Conservation (phyloP, 495 filamentous ascomycete genomes). For the Clohesyomyces aquaticus region DNA sequence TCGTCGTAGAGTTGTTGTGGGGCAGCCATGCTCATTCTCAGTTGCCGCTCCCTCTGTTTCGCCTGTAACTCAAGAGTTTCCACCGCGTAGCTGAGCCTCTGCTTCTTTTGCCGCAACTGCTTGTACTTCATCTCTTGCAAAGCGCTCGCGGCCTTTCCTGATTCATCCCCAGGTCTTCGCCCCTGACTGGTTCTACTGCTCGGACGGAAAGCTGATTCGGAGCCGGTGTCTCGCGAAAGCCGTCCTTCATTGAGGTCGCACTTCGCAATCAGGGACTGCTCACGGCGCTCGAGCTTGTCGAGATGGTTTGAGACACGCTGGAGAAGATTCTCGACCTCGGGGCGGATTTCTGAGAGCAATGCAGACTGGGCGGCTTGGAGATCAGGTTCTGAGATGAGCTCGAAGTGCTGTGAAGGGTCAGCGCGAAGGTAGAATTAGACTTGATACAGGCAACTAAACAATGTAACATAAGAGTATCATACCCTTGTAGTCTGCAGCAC, state of each 20-base stretch:
- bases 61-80: conserved; percentile 71
- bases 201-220: conserved; percentile 27
- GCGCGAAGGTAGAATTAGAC: not conserved
- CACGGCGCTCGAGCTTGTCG: conserved; percentile 72
- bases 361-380: conserved; percentile 69
- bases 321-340: conserved; percentile 71
- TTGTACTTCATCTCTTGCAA: conserved; percentile 62
- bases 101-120: conserved; percentile 73
- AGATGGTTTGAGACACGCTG: conserved; percentile 66
- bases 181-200: conserved; percentile 30
- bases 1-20: conserved; percentile 41
- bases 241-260: conserved; percentile 72
- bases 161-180: conserved; percentile 12
- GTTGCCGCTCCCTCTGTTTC: conserved; percentile 66
- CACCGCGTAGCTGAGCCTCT: conserved; percentile 75
- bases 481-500: conserved; percentile 73
- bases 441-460: too few relatives aligned
- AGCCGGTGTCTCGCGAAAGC: conserved; percentile 49
- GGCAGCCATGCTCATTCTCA: conserved; percentile 78
- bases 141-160: conserved; percentile 38
- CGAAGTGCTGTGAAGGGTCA: conserved; percentile 66
- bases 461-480: conserved; percentile 35
- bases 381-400: conserved; percentile 71
- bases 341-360: conserved; percentile 72
- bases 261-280: conserved; percentile 69